Base-by-base conservation (phyloP, 139 green algal genomes). In the Chlorella sp. region DNA sequence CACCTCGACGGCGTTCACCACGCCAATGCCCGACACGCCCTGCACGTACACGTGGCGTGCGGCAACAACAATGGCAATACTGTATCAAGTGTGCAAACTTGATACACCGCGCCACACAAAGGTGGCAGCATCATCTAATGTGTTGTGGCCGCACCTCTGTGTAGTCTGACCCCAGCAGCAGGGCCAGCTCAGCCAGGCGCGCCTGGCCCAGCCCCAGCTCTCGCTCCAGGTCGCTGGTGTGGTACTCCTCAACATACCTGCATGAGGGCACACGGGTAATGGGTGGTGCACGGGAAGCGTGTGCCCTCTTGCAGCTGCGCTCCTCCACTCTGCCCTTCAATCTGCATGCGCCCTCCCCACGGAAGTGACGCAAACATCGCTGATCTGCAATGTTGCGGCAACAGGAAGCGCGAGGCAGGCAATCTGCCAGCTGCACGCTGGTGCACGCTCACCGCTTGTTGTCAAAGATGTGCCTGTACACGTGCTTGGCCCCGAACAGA, bases 1-100 rank as follows among this genome's bases (percentile, higher is more conserved):
- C 42, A 96, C 83, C 85, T 99, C 93, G 72, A 97, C 74, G 22
- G 95, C 95, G 75, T 99, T 99, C 30, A 99, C 95, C 32, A 99
- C 89, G n/a, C 95, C 86, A 32, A 91, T 84, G 35, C 86, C 86
- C 14, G 74, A 62, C 17, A 87, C 76, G 30, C 83, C 83, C 79
- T 85, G 66, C 26, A 64, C 10, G 42, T n/a, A n/a, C n/a, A n/a
- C n/a, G n/a, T n/a, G n/a, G n/a, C n/a, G n/a, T n/a, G n/a, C n/a
- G n/a, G n/a, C n/a, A n/a, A n/a, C n/a, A n/a, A n/a, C n/a, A n/a
- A n/a, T n/a, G n/a, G n/a, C n/a, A n/a, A n/a, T n/a, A n/a, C n/a
- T n/a, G n/a, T n/a, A n/a, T n/a, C n/a, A n/a, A n/a, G n/a, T n/a
- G n/a, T n/a, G n/a, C n/a, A n/a, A n/a, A n/a, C n/a, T n/a, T n/a